phyloP scores from a whole-genome alignment of 1,139 yeast species.

The Schwanniomyces etchellsii region DNA sequence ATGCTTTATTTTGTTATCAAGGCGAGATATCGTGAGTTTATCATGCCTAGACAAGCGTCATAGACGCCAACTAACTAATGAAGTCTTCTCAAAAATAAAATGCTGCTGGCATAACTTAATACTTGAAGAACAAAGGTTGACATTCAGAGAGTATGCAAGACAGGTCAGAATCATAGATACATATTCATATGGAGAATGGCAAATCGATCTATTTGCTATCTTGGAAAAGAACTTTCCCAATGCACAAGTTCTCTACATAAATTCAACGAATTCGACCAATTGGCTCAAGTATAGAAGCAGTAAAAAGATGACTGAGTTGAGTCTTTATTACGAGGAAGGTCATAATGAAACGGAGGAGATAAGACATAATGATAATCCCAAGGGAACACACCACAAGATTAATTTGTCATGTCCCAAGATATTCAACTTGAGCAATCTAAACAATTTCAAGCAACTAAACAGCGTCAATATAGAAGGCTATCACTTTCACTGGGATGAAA shows the following conservation, averaged over 20 bases:
- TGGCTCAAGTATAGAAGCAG: conserved; percentile 36
- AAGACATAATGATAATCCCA: conserved; percentile 13
- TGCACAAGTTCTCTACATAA: conserved; percentile 19
- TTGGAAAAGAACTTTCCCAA: conserved; percentile 16
- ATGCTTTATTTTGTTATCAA: conserved; percentile 15
- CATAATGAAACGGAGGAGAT: conserved; percentile 16
- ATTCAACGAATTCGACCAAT: conserved; percentile 32
- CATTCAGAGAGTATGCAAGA: conserved; percentile 7
- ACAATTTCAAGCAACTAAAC: conserved; percentile 15
- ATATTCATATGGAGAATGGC: conserved; percentile 40
- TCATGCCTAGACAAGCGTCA: conserved; percentile 15
- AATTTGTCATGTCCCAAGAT: conserved; percentile 15
- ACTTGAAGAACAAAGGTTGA: conserved; percentile 4
- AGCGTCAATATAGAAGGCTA: conserved; percentile 22
- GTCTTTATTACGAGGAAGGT: conserved; percentile 21
- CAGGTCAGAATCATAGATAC: conserved; percentile 26
- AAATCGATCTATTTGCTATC: conserved; percentile 23
- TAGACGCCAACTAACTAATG: conserved; percentile 15
- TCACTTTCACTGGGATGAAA: conserved; percentile 28
- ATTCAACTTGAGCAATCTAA: conserved; percentile 29
- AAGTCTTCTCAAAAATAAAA: conserved; percentile 20
- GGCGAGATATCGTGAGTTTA: conserved; percentile 19
- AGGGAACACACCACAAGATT: conserved; percentile 11
- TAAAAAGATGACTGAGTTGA: conserved; percentile 13
- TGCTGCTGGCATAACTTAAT: conserved; percentile 27